Conservation (phyloP, 73 alveolate genomes). For the Stentor roeselii region DNA sequence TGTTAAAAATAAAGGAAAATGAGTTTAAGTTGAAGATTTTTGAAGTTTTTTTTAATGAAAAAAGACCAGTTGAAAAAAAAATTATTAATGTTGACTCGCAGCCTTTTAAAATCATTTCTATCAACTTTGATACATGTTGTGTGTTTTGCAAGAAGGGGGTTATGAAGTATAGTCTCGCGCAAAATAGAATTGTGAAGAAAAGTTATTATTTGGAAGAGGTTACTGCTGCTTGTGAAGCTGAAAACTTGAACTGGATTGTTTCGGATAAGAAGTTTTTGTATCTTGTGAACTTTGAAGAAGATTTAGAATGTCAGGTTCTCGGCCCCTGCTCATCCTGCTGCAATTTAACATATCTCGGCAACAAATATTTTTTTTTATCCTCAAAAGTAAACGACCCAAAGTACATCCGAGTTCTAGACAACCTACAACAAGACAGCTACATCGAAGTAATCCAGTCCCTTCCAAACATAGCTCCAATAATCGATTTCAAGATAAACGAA, state of each 20-base stretch:
- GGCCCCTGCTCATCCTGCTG: neutral
- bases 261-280: neutral
- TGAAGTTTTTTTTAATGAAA: neutral
- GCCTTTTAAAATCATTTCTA: neutral
- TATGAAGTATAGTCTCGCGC: neutral
- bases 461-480: neutral
- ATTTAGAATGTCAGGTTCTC: neutral
- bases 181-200: neutral
- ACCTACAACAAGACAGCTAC: too few relatives aligned
- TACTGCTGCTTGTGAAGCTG: neutral
- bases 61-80: neutral
- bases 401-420: neutral
- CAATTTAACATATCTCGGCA: neutral
- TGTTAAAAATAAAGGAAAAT: neutral
- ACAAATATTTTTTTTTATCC: too few relatives aligned
- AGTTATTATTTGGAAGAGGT: neutral
- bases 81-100: neutral
- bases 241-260: neutral
- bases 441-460: neutral
- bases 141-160: neutral
- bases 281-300: neutral
- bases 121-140: neutral
- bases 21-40: neutral
- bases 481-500: neutral
- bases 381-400: neutral